These are phyloP conservation scores for Pseudomonodictys pantanalensis DNA, from an alignment of 495 filamentous ascomycete genomes.

Conservation along the genomic window DNA sequence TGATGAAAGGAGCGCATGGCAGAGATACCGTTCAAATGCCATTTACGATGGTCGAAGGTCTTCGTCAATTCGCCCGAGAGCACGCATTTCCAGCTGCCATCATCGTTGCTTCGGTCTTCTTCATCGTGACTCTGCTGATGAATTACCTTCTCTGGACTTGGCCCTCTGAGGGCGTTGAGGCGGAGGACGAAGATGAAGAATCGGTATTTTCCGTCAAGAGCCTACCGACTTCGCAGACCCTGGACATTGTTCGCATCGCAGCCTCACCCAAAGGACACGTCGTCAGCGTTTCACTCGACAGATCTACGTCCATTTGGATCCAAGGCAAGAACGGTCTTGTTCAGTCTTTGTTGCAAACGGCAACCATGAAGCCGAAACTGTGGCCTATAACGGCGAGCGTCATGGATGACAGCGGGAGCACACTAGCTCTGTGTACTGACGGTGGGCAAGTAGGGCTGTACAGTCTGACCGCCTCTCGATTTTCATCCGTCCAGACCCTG, in stretches of 20 bases:
- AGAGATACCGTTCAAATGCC: slow-evolving; percentile 41
- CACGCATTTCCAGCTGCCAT: slow-evolving; percentile 57
- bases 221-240: slow-evolving; percentile 56
- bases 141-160: slow-evolving; percentile 62
- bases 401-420: slow-evolving; percentile 57
- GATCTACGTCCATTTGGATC: slow-evolving; percentile 57
- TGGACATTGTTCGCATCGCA: slow-evolving; percentile 62
- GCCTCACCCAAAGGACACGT: slow-evolving; percentile 57
- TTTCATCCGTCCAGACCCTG: slow-evolving; percentile 48
- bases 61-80: slow-evolving; percentile 56
- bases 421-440: slow-evolving; percentile 61
- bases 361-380: slow-evolving; percentile 42
- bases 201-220: slow-evolving; percentile 56
- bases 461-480: slow-evolving; percentile 52
- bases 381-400: slow-evolving; percentile 59
- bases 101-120: slow-evolving; percentile 52
- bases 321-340: slow-evolving; percentile 38
- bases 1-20: slow-evolving; percentile 61
- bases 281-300: slow-evolving; percentile 64
- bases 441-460: slow-evolving; percentile 56
- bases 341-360: slow-evolving; percentile 42
- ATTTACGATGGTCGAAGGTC: slow-evolving; percentile 47
- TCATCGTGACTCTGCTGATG: slow-evolving; percentile 60
- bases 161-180: slow-evolving; percentile 36
- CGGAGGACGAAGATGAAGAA: slow-evolving; percentile 45